Conservation (phyloP, 805 yeast genomes). For the Metschnikowia noctiluminum region DNA sequence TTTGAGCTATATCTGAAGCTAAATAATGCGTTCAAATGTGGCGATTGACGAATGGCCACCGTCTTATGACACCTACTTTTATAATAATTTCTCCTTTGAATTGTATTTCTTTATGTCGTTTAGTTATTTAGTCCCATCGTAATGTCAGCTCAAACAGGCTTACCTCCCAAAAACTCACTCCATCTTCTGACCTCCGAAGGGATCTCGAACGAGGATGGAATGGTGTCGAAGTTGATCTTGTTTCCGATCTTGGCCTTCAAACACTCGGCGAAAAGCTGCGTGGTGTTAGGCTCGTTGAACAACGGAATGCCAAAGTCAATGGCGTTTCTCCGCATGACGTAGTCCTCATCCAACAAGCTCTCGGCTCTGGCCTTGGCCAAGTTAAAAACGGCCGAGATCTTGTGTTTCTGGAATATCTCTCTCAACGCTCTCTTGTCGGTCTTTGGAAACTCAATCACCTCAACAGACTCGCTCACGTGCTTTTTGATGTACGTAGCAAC, state of each 20-base stretch:
- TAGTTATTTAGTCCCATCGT: too few species aligned
- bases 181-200: conserved; percentile 91
- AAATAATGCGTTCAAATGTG: too few species aligned
- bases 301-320: conserved; percentile 96
- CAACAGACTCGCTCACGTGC: conserved; percentile 46
- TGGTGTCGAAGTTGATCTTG: conserved; percentile 46
- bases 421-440: conserved; percentile 90
- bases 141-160: conserved; percentile 59
- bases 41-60: too few species aligned
- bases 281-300: conserved; percentile 95
- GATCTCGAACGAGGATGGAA: conserved; percentile 47
- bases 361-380: conserved; percentile 90
- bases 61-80: too few species aligned
- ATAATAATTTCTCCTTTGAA: too few species aligned
- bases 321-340: conserved; percentile 98
- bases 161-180: conserved; percentile 96
- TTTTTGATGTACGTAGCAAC: conserved; percentile 67
- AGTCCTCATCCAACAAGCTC: conserved; percentile 78
- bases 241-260: conserved; percentile 64
- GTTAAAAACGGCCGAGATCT: conserved; percentile 86
- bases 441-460: conserved; percentile 84
- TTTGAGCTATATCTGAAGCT: too few species aligned
- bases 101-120: too few species aligned
- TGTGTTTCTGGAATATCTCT: conserved; percentile 85
- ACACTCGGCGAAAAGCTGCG: conserved; percentile 80